Conservation (phyloP, 306 rosid species). For the Acmispon strigosus region DNA sequence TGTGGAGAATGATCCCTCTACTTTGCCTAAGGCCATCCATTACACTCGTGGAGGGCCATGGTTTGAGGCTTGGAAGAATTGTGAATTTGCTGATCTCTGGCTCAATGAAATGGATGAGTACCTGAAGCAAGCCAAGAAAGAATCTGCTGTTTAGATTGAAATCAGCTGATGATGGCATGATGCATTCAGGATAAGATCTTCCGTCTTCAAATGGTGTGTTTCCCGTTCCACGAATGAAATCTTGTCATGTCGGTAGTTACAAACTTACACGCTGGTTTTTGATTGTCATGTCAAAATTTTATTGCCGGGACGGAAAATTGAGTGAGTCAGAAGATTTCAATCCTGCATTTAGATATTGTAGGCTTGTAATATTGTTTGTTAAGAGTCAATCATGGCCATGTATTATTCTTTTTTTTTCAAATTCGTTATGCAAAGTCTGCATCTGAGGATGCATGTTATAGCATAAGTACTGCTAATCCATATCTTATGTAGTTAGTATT, state of each 20-base stretch:
- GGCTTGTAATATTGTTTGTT: not conserved
- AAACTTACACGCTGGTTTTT: too few relatives aligned
- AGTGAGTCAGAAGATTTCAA: too few relatives aligned
- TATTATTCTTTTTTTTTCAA: slow-evolving; percentile 23
- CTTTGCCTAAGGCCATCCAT: slow-evolving; percentile 55
- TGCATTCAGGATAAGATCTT: not conserved
- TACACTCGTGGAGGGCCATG: slow-evolving; percentile 78
- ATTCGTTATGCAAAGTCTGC: slow-evolving; percentile 17
- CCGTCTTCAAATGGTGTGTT: too few relatives aligned
- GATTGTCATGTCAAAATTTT: too few relatives aligned
- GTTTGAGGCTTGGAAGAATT: slow-evolving; percentile 74
- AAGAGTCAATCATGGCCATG: not conserved
- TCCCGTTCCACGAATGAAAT: too few relatives aligned
- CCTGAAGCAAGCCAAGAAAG: slow-evolving; percentile 28
- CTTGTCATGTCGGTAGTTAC: too few relatives aligned
- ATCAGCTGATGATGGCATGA: not conserved
- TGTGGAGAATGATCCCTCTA: slow-evolving; percentile 39
- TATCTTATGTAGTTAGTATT: slow-evolving; percentile 14
- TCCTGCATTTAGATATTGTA: not conserved
- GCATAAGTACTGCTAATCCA: slow-evolving; percentile 11
- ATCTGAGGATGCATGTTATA: slow-evolving; percentile 7
- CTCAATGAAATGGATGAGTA: slow-evolving; percentile 51
- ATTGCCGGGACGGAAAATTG: too few relatives aligned
- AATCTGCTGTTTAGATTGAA: slow-evolving; percentile 19
- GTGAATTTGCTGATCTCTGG: slow-evolving; percentile 72